These are phyloP conservation scores for Gymnopilus junonius DNA, from an alignment of 768 basidiomycete species.

Conservation along the genomic window DNA sequence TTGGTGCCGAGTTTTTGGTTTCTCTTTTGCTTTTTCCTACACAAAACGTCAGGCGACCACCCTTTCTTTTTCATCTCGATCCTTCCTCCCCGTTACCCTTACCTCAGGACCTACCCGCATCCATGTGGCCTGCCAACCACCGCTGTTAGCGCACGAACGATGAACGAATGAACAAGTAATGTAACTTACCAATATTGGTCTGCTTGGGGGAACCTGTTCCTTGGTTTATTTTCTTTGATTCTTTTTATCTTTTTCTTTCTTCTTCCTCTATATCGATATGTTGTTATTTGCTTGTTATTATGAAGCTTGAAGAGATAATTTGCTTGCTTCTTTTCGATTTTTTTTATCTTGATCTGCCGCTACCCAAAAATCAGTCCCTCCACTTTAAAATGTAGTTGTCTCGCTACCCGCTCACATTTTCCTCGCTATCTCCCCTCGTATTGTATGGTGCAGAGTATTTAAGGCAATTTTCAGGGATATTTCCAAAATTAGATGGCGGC, in stretches of 20 bases:
- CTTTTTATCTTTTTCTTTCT: slow-evolving; percentile 6
- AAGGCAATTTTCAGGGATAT: neutral
- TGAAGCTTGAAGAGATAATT: slow-evolving; percentile 9
- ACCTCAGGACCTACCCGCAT: neutral
- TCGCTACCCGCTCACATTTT: slow-evolving; percentile 12
- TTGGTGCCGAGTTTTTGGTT: neutral
- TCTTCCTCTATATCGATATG: neutral
- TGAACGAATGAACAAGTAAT: slow-evolving; percentile 15
- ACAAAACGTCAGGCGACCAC: slow-evolving; percentile 22
- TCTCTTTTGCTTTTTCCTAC: neutral
- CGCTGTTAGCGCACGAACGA: slow-evolving; percentile 7
- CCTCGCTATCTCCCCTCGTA: slow-evolving; percentile 8
- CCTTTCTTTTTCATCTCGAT: neutral
- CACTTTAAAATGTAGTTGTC: slow-evolving; percentile 11
- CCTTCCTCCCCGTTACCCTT: neutral
- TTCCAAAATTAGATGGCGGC: slow-evolving; percentile 3
- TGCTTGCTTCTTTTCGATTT: slow-evolving; percentile 23
- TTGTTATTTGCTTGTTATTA: slow-evolving; percentile 36
- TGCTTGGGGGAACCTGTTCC: slow-evolving; percentile 13
- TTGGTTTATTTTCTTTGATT: slow-evolving; percentile 15
- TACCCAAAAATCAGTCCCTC: slow-evolving; percentile 2
- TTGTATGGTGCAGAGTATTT: neutral
- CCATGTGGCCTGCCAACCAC: neutral
- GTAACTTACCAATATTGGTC: slow-evolving; percentile 25
- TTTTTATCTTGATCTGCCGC: slow-evolving; percentile 17